Evolutionary conservation across 1,284 basidiomycete genomes (phyloP), one percentile per base, ranked within the genome.

Genomic region (Ustilago esculenta): DNA sequence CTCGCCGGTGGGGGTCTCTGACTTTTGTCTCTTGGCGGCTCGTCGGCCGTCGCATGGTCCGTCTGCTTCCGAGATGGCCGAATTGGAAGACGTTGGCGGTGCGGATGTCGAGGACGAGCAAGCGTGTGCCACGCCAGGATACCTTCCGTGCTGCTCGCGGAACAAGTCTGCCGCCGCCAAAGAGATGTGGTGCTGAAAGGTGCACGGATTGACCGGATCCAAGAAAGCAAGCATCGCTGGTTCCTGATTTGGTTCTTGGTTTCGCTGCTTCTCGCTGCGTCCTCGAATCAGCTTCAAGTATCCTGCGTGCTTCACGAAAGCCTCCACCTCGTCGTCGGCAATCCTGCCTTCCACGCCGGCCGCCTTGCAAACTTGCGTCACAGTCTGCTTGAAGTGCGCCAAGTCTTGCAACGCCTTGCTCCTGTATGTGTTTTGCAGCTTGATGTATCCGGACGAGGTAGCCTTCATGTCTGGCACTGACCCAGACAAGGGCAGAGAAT

Each of bases 401-500:
- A 90, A 88, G 78, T 94, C 93, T 43, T 88, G 85, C 30, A 88
- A 85, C 1, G 91, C 88, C 52, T 88, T 87, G 4, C 83, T 79
- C 71, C 89, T 89, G 84, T 94, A 95, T 57, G 93, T 77, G 25
- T 85, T 87, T 79, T 94, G 92, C 21, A 95, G 84, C 30, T 87
- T 85, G 41, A 94, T 88, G 80, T 97, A 98, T 54, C 87, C 87
- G 33, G 85, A 82, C 0, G 94, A 96, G 71, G 90, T 90, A 4
- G 94, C 89, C 81, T 96, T 95, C 92, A 99, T 97, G 83, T 98
- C 95, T 0, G 95, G 95, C 1, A 98, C 85, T 0, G 91, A 87
- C 2, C 88, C 84, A 0, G 87, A 85, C 14, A 89, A 83, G 0
- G 89, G 89, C 5, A 87, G 81, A 12, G 53, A 55, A n/a, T 54